phyloP scores from a whole-genome alignment of 306 rosid genomes.

The Quillaja saponaria region DNA sequence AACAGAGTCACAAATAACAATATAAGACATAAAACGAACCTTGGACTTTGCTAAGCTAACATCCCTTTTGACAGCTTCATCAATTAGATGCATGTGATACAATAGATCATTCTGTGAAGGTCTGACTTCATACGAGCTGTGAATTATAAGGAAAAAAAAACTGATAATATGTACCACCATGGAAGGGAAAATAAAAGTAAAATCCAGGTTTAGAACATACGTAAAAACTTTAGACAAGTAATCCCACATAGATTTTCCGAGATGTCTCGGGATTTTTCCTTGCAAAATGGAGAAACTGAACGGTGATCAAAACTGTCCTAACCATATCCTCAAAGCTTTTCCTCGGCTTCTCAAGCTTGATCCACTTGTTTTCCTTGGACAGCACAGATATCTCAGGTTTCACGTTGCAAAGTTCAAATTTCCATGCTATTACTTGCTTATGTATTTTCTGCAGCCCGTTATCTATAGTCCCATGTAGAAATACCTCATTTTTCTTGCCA shows the following conservation, averaged over 20 bases:
- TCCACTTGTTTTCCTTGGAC: constrained; percentile 61
- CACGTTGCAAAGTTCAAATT: constrained; percentile 55
- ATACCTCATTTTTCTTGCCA: constrained; percentile 38
- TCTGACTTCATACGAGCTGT: constrained; percentile 57
- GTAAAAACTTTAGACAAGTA: constrained; percentile 65
- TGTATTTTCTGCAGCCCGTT: constrained; percentile 65
- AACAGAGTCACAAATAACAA: constrained; percentile 20
- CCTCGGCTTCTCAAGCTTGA: constrained; percentile 76
- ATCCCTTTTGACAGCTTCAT: constrained; percentile 44
- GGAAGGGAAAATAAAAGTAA: constrained; percentile 1
- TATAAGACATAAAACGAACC: constrained; percentile 48
- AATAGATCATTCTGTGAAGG: constrained; percentile 51
- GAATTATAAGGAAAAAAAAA: constrained; percentile 17
- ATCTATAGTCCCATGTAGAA: constrained; percentile 59
- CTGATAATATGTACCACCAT: neutral
- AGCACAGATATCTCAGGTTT: constrained; percentile 73
- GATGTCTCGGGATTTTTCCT: constrained; percentile 59
- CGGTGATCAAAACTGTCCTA: constrained; percentile 60
- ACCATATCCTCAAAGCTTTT: constrained; percentile 65
- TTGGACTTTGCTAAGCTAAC: constrained; percentile 47
- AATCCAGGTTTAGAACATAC: constrained; percentile 32
- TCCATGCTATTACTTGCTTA: constrained; percentile 74
- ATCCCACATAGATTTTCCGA: constrained; percentile 71
- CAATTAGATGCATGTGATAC: constrained; percentile 38
- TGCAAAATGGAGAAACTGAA: constrained; percentile 59